Percentiles rank a stretch among this genome's conserved stretches.
Evolutionary conservation across 176 grass and related monocot genomes (phyloP).

Genomic region (Puya raimondii): DNA sequence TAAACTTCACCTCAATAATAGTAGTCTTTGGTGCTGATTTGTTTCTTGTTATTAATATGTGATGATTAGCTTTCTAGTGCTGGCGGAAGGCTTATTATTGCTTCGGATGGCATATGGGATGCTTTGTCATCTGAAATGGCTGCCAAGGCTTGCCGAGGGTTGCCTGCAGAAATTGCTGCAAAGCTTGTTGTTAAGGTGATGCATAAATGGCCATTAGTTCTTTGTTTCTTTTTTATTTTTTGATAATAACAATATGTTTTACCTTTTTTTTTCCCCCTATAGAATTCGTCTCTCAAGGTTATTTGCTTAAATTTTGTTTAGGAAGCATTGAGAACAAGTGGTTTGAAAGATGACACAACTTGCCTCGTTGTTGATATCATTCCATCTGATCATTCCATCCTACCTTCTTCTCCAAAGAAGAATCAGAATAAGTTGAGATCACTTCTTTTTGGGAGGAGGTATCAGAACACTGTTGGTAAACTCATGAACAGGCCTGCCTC

Average conservation of each 20-base stretch:
- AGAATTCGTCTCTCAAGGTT: neutral
- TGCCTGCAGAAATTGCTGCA: slow-evolving; percentile 81
- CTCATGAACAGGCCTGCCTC: slow-evolving; percentile 41
- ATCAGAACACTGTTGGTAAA: slow-evolving; percentile 50
- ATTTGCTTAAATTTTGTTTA: slow-evolving; percentile 21
- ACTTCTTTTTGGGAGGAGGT: slow-evolving; percentile 62
- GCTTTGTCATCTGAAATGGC: slow-evolving; percentile 71
- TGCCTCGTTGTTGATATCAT: slow-evolving; percentile 94
- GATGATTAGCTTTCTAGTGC: slow-evolving; percentile 65
- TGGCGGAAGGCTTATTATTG: slow-evolving; percentile 94
- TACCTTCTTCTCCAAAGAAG: slow-evolving; percentile 61
- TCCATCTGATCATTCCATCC: slow-evolving; percentile 49
- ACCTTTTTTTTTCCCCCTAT: neutral
- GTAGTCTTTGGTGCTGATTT: neutral
- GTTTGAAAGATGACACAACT: slow-evolving; percentile 95
- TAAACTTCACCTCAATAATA: too few relatives aligned
- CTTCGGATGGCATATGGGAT: slow-evolving; percentile 97
- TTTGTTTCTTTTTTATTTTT: neutral
- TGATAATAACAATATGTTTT: neutral
- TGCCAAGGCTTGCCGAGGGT: slow-evolving; percentile 53
- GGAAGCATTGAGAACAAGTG: slow-evolving; percentile 91
- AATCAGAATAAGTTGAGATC: slow-evolving; percentile 66
- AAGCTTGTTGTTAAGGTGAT: slow-evolving; percentile 90
- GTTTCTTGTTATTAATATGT: neutral
- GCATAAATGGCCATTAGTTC: neutral